A percentile compares a stretch with the other conserved stretches of the same genome.
Evolutionary conservation across 2,329 filamentous ascomycete genomes (phyloP).

Genomic region (Beauveria sp.): DNA sequence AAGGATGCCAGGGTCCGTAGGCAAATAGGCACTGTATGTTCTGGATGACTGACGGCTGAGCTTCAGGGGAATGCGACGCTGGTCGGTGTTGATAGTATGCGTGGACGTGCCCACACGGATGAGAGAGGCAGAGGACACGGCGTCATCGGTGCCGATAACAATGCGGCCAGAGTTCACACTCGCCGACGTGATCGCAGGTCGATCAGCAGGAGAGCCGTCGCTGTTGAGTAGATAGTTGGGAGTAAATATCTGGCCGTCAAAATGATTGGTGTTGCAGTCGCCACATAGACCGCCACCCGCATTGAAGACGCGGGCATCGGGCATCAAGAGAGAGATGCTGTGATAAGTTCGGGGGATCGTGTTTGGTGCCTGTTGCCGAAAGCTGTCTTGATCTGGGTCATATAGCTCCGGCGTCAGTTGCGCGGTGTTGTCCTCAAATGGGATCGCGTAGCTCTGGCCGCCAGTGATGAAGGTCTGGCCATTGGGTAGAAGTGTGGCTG

Average conservation of each 20-base stretch:
- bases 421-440: slow-evolving; percentile 37
- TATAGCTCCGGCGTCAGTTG: slow-evolving; percentile 38
- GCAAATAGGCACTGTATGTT: slow-evolving; percentile 33
- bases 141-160: slow-evolving; percentile 19
- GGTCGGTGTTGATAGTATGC: slow-evolving; percentile 51
- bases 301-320: slow-evolving; percentile 41
- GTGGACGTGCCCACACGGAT: slow-evolving; percentile 42
- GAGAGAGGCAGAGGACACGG: slow-evolving; percentile 22
- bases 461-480: slow-evolving; percentile 40
- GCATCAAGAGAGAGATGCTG: slow-evolving; percentile 38
- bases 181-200: slow-evolving; percentile 34
- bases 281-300: slow-evolving; percentile 46
- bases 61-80: slow-evolving; percentile 41
- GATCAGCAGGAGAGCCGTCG: slow-evolving; percentile 29
- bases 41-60: slow-evolving; percentile 19
- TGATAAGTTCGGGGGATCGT: slow-evolving; percentile 42
- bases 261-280: slow-evolving; percentile 39
- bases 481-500: slow-evolving; percentile 39
- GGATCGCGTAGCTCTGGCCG: slow-evolving; percentile 34
- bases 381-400: slow-evolving; percentile 33
- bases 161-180: slow-evolving; percentile 22
- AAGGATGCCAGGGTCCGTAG: slow-evolving; percentile 39
- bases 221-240: slow-evolving; percentile 47
- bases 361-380: slow-evolving; percentile 28
- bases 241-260: slow-evolving; percentile 46